phyloP scores from a whole-genome alignment of 2,329 filamentous ascomycete genomes.

The Fusarium citri region DNA sequence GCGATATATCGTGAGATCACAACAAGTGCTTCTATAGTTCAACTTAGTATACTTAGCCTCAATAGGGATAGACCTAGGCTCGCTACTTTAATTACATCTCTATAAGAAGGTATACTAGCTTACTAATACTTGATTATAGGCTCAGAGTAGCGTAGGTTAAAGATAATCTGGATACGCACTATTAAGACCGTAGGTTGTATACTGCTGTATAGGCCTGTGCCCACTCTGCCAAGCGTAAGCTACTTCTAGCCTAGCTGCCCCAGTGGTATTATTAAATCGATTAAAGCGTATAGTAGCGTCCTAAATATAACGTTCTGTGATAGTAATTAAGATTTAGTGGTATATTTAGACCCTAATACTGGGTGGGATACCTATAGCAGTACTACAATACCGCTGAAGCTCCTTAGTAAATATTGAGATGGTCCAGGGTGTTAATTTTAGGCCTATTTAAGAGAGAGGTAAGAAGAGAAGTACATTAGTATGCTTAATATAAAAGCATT shows the following conservation, averaged over 20 bases:
- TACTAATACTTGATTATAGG: not conserved
- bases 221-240: conserved; percentile 11
- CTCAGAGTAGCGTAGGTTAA: conserved; percentile 4
- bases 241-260: not conserved
- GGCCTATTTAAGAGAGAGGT: not conserved
- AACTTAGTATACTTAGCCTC: not conserved
- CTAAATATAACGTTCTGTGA: not conserved
- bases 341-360: not conserved
- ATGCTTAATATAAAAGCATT: conserved; percentile 1
- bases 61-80: not conserved
- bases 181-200: conserved; percentile 10
- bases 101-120: conserved; percentile 5
- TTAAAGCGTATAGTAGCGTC: not conserved
- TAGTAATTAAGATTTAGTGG: not conserved
- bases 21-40: not conserved
- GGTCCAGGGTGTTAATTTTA: not conserved
- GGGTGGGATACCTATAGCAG: not conserved
- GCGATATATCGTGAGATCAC: not conserved
- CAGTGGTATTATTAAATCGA: conserved; percentile 1
- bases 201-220: not conserved
- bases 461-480: not conserved
- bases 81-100: not conserved
- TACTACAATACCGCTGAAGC: not conserved
- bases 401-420: not conserved
- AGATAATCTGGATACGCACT: conserved; percentile 10